Conservation (phyloP, 192 early-diverging fungal species). For the Cetraspora pellucida region DNA sequence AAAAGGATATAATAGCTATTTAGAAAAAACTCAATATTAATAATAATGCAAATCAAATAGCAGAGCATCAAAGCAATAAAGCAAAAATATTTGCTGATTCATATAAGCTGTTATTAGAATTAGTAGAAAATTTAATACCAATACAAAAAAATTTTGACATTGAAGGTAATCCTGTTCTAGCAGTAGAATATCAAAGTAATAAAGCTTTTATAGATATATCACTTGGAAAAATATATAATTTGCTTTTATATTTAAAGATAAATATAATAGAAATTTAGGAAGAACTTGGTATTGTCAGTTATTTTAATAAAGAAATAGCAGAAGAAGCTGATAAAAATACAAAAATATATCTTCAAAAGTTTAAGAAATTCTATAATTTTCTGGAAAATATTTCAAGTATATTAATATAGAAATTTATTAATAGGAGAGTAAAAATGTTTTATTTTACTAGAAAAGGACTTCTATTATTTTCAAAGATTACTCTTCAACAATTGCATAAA, state of each 20-base stretch:
- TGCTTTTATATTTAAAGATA: constrained; percentile 6
- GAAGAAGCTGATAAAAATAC: constrained; percentile 24
- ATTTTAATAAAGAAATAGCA: constrained; percentile 20
- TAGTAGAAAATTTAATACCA: constrained; percentile 15
- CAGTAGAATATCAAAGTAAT: not conserved
- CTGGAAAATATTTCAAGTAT: constrained; percentile 20
- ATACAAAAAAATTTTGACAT: constrained; percentile 14
- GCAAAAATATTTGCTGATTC: constrained; percentile 15
- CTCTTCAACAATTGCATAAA: constrained; percentile 20
- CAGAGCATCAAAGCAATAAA: constrained; percentile 3
- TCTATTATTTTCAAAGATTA: constrained; percentile 15
- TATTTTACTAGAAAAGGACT: constrained; percentile 9
- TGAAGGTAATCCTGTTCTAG: not conserved
- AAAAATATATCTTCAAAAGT: constrained; percentile 19
- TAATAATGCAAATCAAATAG: not conserved
- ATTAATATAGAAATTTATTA: constrained; percentile 9
- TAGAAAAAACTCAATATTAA: too few species aligned
- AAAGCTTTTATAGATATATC: not conserved
- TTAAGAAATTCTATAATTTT: constrained; percentile 1
- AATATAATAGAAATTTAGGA: constrained; percentile 12
- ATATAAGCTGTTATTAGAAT: constrained; percentile 13
- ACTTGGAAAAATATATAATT: constrained; percentile 2
- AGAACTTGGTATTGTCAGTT: not conserved
- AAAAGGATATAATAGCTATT: too few species aligned
- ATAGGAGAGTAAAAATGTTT: constrained; percentile 12